A percentile compares a stretch with the other conserved stretches of the same genome.
phyloP scores from a whole-genome alignment of 805 yeast genomes.

The Starmerella tilneyi region DNA sequence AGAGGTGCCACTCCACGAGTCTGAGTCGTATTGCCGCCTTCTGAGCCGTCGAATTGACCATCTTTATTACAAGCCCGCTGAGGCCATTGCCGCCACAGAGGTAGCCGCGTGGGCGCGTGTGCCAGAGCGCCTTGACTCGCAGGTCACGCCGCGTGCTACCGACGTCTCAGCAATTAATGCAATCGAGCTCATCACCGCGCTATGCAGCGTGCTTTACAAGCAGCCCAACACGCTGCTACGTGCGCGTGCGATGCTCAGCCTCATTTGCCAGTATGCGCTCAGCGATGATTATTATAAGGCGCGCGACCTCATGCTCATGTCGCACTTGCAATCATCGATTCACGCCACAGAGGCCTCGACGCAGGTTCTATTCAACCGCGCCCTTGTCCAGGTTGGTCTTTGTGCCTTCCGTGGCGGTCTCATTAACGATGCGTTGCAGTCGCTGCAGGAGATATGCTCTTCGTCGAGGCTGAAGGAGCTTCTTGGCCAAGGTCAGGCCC shows the following conservation, averaged over 20 bases:
- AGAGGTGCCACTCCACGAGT: conserved; percentile 27
- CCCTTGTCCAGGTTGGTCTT: conserved; percentile 88
- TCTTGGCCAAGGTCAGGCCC: conserved; percentile 81
- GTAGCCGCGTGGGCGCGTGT: conserved; percentile 59
- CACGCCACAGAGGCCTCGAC: conserved; percentile 74
- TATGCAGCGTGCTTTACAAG: conserved; percentile 55
- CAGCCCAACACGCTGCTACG: conserved; percentile 61
- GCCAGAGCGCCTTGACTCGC: conserved; percentile 31
- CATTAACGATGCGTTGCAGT: conserved; percentile 75
- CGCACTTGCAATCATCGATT: conserved; percentile 74
- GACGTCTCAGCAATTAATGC: conserved; percentile 31
- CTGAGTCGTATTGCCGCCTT: conserved; percentile 48
- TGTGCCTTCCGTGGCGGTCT: conserved; percentile 89
- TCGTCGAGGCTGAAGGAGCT: conserved; percentile 81
- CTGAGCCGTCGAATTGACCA: conserved; percentile 80
- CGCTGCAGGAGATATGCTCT: conserved; percentile 76
- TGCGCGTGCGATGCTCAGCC: conserved; percentile 73
- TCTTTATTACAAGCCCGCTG: conserved; percentile 80
- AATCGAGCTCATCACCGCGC: conserved; percentile 49
- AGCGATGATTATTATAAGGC: conserved; percentile 76
- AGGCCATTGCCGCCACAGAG: conserved; percentile 61
- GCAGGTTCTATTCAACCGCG: conserved; percentile 90
- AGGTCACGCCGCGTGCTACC: conserved; percentile 32
- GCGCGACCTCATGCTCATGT: conserved; percentile 74
- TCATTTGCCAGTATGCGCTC: conserved; percentile 84